Evolutionary conservation across 495 filamentous ascomycete species (phyloP).

Genomic region (Xanthoparmelia taractica): DNA sequence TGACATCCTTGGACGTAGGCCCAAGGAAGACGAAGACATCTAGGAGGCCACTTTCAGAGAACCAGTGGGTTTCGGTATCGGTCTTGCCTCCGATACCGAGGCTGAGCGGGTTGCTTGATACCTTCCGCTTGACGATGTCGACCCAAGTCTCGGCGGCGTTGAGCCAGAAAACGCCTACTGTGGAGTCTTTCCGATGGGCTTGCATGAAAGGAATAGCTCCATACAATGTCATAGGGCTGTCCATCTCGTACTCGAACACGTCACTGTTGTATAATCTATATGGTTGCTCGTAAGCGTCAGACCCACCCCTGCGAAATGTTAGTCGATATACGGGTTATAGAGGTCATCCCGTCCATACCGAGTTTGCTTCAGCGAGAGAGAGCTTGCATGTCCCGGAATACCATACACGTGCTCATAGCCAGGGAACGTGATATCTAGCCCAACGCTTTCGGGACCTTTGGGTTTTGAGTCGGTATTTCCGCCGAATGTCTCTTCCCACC

Average conservation of each 20-base stretch:
- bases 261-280: conserved; percentile 94
- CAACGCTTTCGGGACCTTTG: conserved; percentile 80
- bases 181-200: conserved; percentile 85
- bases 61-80: conserved; percentile 88
- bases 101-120: conserved; percentile 64
- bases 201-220: conserved; percentile 96
- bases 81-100: conserved; percentile 61
- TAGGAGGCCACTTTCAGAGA: conserved; percentile 82
- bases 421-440: conserved; percentile 81
- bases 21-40: conserved; percentile 94
- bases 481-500: conserved; percentile 96
- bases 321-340: conserved; percentile 14
- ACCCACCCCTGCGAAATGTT: conserved; percentile 52
- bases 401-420: conserved; percentile 90
- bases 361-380: conserved; percentile 80
- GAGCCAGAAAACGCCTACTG: conserved; percentile 97
- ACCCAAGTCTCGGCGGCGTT: conserved; percentile 97
- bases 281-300: conserved; percentile 79
- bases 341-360: conserved; percentile 37
- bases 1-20: conserved; percentile 71
- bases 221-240: conserved; percentile 98
- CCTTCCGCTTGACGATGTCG: conserved; percentile 79
- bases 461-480: conserved; percentile 92
- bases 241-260: conserved; percentile 93
- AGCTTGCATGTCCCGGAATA: conserved; percentile 88